These are phyloP conservation scores for Achlya hypogyna DNA, from an alignment of 352 stramenopile species.

Conservation along the genomic window DNA sequence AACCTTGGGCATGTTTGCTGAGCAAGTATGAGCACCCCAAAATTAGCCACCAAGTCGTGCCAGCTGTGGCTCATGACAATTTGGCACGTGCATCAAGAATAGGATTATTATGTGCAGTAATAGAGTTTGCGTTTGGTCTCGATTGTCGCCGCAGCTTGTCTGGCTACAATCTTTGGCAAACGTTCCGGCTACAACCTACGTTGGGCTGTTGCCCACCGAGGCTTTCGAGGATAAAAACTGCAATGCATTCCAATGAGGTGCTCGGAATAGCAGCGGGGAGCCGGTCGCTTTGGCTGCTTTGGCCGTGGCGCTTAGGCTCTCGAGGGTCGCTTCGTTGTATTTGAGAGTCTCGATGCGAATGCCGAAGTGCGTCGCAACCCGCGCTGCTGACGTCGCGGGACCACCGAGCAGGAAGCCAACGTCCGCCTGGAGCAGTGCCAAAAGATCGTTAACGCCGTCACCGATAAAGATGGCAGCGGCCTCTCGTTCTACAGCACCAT, in stretches of 20 bases:
- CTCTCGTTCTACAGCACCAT: not conserved
- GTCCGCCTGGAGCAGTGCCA: slow-evolving; percentile 6
- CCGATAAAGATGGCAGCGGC: not conserved
- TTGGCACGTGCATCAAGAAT: no score
- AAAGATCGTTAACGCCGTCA: slow-evolving; percentile 17
- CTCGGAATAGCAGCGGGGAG: not conserved
- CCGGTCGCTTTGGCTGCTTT: not conserved
- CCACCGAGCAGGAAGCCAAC: slow-evolving; percentile 3
- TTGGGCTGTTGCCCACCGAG: no score
- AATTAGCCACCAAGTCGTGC: no score
- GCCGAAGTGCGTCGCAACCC: not conserved
- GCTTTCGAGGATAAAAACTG: not conserved
- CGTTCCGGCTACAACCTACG: not conserved
- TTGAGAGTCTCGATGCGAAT: not conserved
- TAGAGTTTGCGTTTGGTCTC: no score
- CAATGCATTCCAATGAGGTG: not conserved
- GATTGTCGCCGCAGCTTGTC: no score
- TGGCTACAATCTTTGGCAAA: not conserved
- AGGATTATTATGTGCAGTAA: no score
- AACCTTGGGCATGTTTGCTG: not conserved
- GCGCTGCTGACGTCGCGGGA: not conserved
- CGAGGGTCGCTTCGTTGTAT: not conserved
- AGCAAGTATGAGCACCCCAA: not conserved
- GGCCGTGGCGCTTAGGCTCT: not conserved
- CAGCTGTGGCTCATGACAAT: no score